These are phyloP conservation scores for Penicillium lividum DNA, from an alignment of 495 filamentous ascomycete genomes.

Conservation along the genomic window DNA sequence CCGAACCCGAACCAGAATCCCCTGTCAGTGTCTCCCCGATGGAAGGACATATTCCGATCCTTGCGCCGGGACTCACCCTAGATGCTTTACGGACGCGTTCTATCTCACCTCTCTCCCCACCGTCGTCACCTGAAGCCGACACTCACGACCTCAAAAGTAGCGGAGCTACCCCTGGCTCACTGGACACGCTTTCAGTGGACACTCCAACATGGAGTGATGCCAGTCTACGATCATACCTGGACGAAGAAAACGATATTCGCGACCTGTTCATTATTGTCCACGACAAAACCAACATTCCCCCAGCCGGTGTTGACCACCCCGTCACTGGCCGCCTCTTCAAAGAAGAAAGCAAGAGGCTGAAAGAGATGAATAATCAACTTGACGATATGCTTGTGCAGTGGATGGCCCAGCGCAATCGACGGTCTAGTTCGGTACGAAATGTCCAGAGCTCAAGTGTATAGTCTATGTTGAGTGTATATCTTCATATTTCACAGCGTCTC, in stretches of 20 bases:
- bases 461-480: constrained; percentile 11
- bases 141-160: constrained; percentile 30
- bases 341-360: constrained; percentile 77
- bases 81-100: constrained; percentile 65
- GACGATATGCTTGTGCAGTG: constrained; percentile 85
- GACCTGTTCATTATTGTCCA: constrained; percentile 90
- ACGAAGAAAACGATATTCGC: constrained; percentile 86
- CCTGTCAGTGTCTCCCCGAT: constrained; percentile 65
- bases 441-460: constrained; percentile 23
- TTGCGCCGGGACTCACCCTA: constrained; percentile 59
- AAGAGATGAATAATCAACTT: constrained; percentile 79
- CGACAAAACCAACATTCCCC: constrained; percentile 78
- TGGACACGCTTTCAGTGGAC: constrained; percentile 40
- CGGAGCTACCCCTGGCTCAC: constrained; percentile 41
- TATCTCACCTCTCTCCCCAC: constrained; percentile 60
- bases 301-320: constrained; percentile 78
- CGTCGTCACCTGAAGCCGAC: constrained; percentile 66
- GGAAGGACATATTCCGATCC: constrained; percentile 31
- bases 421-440: constrained; percentile 17
- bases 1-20: constrained; percentile 72
- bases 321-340: constrained; percentile 77
- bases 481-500: constrained; percentile 10
- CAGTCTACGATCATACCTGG: constrained; percentile 82
- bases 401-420: constrained; percentile 60
- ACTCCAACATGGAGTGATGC: constrained; percentile 77